Evolutionary conservation across 164 flowering plant species (phyloP), one percentile per base, ranked within the genome.

Genomic region (Chimonanthus salicifolius): DNA sequence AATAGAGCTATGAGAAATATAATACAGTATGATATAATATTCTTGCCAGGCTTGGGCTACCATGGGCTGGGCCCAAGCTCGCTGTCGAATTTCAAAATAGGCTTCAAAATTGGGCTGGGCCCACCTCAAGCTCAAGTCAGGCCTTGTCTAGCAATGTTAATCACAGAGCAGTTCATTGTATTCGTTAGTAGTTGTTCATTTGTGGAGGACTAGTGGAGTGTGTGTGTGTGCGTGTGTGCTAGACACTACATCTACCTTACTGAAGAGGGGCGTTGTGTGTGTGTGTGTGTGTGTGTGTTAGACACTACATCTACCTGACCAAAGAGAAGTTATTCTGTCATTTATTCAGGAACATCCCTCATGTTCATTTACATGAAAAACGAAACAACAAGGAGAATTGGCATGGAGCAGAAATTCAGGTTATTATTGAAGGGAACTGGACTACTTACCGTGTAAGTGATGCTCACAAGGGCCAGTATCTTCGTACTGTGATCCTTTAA

Each of bases 351-450:
- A 95, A 93, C 78, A 83, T 89, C 76, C 99, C 98, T 75, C 92
- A 95, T 71, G 78, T 95, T 72, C 98, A 95, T 87, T 48, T 89
- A 62, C 99, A 95, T 77, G 98, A 93, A 78, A 95, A 93, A 72
- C 80, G 82, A 64, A 88, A 86, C 43, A 87, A 86, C 85, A 82
- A 87, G 81, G 94, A 89, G 47, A 58, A 49, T 44, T 93, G 99
- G 99, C 97, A 88, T 88, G 99, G 98, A 51, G 99, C 99, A 74
- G 96, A 90, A 87, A 92, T 95, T 79, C 94, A 92, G 84, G 91
- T 95, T 80, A 95, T 95, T 49, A 95, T 95, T 79, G 99, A 93
- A 77, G 99, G 99, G 63, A 95, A 95, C 81, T 95, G 98, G 99
- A 89, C 98, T 49, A 95, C 98, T 20, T 90, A 95, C 73, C 92